These are phyloP conservation scores for Aquilaria agallochum DNA, from an alignment of 441 rosid genomes.

Conservation along the genomic window DNA sequence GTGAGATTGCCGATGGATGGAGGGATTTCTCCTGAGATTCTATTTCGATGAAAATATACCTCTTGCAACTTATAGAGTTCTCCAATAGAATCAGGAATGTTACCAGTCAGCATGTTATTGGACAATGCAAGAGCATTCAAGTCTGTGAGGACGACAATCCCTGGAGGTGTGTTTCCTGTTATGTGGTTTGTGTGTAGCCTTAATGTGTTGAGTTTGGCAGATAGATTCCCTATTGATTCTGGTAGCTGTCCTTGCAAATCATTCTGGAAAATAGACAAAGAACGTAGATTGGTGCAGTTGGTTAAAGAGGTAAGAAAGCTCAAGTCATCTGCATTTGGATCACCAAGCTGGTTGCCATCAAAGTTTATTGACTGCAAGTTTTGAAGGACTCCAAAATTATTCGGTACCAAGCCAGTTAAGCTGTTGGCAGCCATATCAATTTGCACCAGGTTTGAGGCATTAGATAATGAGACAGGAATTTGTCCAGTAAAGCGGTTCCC, in stretches of 20 bases:
- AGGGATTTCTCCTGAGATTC: slow-evolving; percentile 6
- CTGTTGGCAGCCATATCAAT: neutral
- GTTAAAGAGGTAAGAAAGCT: slow-evolving; percentile 7
- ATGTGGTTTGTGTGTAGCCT: neutral
- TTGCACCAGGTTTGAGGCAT: neutral
- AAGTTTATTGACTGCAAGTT: neutral
- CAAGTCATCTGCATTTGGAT: neutral
- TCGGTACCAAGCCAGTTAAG: neutral
- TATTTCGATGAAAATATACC: neutral
- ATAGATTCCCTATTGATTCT: slow-evolving; percentile 4
- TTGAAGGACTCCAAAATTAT: neutral
- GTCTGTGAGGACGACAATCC: slow-evolving; percentile 5
- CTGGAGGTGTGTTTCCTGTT: slow-evolving; percentile 6
- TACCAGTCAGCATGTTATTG: slow-evolving; percentile 5
- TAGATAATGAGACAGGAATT: slow-evolving; percentile 4
- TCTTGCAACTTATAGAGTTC: neutral
- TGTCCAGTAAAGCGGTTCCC: slow-evolving; percentile 2
- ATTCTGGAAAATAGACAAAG: neutral
- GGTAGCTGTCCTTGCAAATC: slow-evolving; percentile 4
- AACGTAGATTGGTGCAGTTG: slow-evolving; percentile 4
- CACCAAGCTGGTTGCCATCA: neutral
- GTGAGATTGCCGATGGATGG: slow-evolving; percentile 3
- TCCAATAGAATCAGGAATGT: slow-evolving; percentile 5
- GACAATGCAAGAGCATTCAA: neutral
- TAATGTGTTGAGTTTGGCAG: neutral